phyloP scores from a whole-genome alignment of 805 yeast species.

The Kodamaea sagamina region DNA sequence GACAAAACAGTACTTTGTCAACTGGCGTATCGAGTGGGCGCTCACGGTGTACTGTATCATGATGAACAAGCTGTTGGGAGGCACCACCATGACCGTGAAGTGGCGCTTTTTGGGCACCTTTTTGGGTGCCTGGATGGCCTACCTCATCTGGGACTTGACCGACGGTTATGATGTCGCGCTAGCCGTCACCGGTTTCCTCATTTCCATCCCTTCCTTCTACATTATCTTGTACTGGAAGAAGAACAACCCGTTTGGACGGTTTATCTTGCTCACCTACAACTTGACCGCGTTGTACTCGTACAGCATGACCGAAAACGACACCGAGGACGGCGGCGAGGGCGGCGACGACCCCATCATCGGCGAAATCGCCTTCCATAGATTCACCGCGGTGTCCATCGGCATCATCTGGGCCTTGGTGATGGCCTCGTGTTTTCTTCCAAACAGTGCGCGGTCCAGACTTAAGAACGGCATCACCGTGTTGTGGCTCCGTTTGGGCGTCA shows the following conservation, averaged over 20 bases:
- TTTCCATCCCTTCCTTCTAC: constrained; percentile 50
- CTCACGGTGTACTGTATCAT: constrained; percentile 78
- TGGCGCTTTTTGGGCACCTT: constrained; percentile 77
- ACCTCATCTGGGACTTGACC: constrained; percentile 55
- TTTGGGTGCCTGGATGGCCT: constrained; percentile 67
- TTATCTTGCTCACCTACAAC: constrained; percentile 73
- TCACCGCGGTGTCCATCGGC: constrained; percentile 70
- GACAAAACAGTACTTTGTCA: constrained; percentile 54
- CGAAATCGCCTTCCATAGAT: constrained; percentile 79
- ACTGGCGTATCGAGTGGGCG: constrained; percentile 85
- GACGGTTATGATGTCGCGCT: constrained; percentile 57
- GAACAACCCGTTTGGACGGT: constrained; percentile 65
- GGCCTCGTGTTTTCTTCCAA: constrained; percentile 67
- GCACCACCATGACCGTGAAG: constrained; percentile 75
- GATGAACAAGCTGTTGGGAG: constrained; percentile 84
- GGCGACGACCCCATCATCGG: constrained; percentile 66
- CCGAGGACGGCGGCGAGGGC: constrained; percentile 64
- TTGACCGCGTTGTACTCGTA: constrained; percentile 76
- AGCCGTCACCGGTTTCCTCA: constrained; percentile 49
- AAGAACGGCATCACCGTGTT: constrained; percentile 64
- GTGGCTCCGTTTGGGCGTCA: constrained; percentile 79
- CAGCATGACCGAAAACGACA: constrained; percentile 60
- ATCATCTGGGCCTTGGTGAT: constrained; percentile 75
- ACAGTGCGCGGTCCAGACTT: constrained; percentile 70
- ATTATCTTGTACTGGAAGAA: constrained; percentile 69